Evolutionary conservation across 768 basidiomycete genomes (phyloP).

Genomic region (Lentinus brumalis): DNA sequence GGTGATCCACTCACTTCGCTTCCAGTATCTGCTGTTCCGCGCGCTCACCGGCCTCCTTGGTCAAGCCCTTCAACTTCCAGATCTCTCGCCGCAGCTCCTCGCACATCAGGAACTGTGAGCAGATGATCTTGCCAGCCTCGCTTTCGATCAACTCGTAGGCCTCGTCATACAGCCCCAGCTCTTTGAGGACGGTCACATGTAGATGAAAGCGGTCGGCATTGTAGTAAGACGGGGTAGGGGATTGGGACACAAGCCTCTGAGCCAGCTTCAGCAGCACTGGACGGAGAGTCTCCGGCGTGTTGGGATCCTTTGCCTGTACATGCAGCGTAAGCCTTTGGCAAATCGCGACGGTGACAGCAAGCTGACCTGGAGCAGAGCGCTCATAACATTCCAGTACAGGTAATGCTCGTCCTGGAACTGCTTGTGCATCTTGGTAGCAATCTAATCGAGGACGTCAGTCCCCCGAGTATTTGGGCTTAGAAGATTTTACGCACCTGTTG

Average conservation of each 20-base stretch:
- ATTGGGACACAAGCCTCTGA: slow-evolving; percentile 67
- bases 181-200: slow-evolving; percentile 69
- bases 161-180: slow-evolving; percentile 69
- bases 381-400: slow-evolving; percentile 81
- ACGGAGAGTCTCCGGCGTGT: slow-evolving; percentile 63
- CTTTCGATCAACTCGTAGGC: slow-evolving; percentile 68
- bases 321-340: neutral
- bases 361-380: slow-evolving; percentile 74
- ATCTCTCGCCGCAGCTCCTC: slow-evolving; percentile 77
- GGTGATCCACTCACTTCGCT: slow-evolving; percentile 48
- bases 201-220: slow-evolving; percentile 79
- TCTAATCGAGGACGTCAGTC: slow-evolving; percentile 40
- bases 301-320: slow-evolving; percentile 65
- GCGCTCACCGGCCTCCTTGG: slow-evolving; percentile 60
- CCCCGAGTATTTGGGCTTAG: neutral
- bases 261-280: slow-evolving; percentile 75
- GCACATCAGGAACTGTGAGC: slow-evolving; percentile 69
- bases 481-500: slow-evolving; percentile 59
- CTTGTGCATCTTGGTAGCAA: slow-evolving; percentile 81
- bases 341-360: neutral
- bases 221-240: slow-evolving; percentile 61
- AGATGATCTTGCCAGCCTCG: slow-evolving; percentile 68
- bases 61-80: slow-evolving; percentile 56
- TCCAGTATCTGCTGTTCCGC: slow-evolving; percentile 63
- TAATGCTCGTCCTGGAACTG: slow-evolving; percentile 82